Evolutionary conservation across 805 yeast genomes (phyloP), one percentile per base, ranked within the genome.

Genomic region (Ascoidea asiatica): DNA sequence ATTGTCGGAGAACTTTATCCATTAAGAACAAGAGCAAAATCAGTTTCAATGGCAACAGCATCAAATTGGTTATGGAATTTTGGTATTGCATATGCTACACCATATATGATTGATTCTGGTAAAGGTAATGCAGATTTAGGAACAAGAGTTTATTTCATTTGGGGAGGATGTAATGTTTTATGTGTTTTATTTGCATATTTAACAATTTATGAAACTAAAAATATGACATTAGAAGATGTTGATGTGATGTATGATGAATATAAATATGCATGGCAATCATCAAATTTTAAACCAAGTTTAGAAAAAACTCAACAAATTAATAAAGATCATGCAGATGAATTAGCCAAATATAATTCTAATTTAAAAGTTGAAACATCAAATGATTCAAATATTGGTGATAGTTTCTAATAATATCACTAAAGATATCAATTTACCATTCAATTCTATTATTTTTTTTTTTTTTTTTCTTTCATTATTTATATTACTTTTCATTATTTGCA

Each of bases 31-130:
- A 75, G 92, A 59, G 82, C 84, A 44, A 78, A 78, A 58, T 84
- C 84, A 47, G 76, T 81, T 46, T 75, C 84, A 29, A 59, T 82
- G 43, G 72, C 82, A 13, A 79, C 83, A 21, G 82, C 89, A 33
- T 75, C 88, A 41, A 83, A 83, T 65, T 83, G 92, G 92, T 58
- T 79, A 39, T 79, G 77, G 65, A 82, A 82, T 65, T 81, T 81
- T 59, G 75, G 71, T 21, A 79, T 81, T 59, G 83, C 85, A 18
- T 79, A 74, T 57, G 78, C 79, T 46, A 82, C 88, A 40, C 85
- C 87, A 43, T 77, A 75, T 59, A 69, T 81, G 61, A 79, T 77
- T 50, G 82, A 77, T 56, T 64, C 70, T 36, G 85, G 82, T 35
- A 54, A 66, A 42, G 79, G 77, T 53, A 71, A 74, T 38, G 80